A percentile compares a stretch with the other conserved stretches of the same genome.
Evolutionary conservation across 192 early-diverging fungal genomes (phyloP).

Genomic region (Rhizophagus sp.): DNA sequence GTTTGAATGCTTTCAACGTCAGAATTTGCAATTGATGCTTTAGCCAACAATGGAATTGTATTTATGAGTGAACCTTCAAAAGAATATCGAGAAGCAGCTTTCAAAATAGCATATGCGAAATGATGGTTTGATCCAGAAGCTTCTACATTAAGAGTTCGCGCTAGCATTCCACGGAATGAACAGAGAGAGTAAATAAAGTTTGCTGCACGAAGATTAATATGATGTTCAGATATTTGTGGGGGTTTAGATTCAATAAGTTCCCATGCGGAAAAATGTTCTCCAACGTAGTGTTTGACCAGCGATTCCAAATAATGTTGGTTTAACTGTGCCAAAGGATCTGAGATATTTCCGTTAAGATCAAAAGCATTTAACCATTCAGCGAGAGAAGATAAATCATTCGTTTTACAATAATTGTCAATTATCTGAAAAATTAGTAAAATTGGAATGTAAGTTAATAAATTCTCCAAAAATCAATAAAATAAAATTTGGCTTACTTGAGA

Average conservation of each 20-base stretch:
- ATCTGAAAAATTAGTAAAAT: slow-evolving; percentile 7
- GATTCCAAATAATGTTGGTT: slow-evolving; percentile 22
- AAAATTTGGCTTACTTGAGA: slow-evolving; percentile 13
- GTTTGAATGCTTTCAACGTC: neutral
- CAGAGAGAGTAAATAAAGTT: slow-evolving; percentile 2
- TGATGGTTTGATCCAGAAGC: neutral
- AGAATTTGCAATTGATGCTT: neutral
- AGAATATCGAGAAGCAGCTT: neutral
- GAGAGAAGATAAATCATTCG: slow-evolving; percentile 20
- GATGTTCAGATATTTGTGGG: neutral
- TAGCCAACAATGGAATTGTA: neutral
- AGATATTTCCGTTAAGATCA: neutral
- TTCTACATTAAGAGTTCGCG: neutral
- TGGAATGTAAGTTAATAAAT: neutral
- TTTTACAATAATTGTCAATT: slow-evolving; percentile 22
- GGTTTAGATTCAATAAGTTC: neutral
- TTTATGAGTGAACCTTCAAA: neutral
- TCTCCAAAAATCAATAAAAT: neutral
- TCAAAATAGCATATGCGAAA: neutral
- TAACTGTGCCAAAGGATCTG: neutral
- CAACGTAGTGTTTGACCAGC: neutral
- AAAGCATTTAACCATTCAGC: slow-evolving; percentile 11
- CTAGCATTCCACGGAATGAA: neutral
- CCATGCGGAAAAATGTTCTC: slow-evolving; percentile 4
- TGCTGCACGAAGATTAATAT: neutral